Evolutionary conservation across 768 basidiomycete genomes (phyloP).

Genomic region (Leccinum obscurum): DNA sequence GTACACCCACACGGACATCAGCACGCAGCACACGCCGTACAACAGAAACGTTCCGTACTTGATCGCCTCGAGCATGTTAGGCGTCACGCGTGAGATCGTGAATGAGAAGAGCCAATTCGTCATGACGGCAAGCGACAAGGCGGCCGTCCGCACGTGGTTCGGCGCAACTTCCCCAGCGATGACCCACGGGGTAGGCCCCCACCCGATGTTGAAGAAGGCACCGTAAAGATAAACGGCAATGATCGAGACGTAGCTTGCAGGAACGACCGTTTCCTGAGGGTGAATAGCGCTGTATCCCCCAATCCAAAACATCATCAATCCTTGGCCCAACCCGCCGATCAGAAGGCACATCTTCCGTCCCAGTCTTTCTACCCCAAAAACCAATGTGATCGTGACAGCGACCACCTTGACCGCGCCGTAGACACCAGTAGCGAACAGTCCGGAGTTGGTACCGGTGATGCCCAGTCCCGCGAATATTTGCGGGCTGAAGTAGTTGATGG

Average conservation of each 20-base stretch:
- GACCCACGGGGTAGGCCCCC: slow-evolving; percentile 33
- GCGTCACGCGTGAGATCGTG: slow-evolving; percentile 38
- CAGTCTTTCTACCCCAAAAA: slow-evolving; percentile 47
- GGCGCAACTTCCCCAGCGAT: slow-evolving; percentile 39
- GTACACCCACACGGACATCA: slow-evolving; percentile 38
- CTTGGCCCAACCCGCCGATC: slow-evolving; percentile 50
- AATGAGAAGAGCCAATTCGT: slow-evolving; percentile 40
- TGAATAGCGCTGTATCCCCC: slow-evolving; percentile 37
- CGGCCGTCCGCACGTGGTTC: slow-evolving; percentile 38
- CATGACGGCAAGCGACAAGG: slow-evolving; percentile 34
- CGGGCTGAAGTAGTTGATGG: slow-evolving; percentile 57
- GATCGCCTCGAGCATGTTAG: slow-evolving; percentile 36
- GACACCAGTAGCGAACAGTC: slow-evolving; percentile 51
- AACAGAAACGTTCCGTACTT: slow-evolving; percentile 35
- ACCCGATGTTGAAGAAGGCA: slow-evolving; percentile 37
- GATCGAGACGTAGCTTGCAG: slow-evolving; percentile 40
- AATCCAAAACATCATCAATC: slow-evolving; percentile 40
- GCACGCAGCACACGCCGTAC: slow-evolving; percentile 33
- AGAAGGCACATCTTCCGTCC: slow-evolving; percentile 53
- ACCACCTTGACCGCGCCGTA: slow-evolving; percentile 43
- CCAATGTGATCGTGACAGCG: slow-evolving; percentile 39
- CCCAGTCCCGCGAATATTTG: slow-evolving; percentile 51
- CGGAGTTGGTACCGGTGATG: slow-evolving; percentile 41
- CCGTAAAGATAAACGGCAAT: slow-evolving; percentile 40
- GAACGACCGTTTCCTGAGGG: slow-evolving; percentile 26